Percentiles rank a stretch among this genome's conserved stretches.
Conservation (phyloP, 192 early-diverging fungal genomes). For the Podila minutissima region DNA sequence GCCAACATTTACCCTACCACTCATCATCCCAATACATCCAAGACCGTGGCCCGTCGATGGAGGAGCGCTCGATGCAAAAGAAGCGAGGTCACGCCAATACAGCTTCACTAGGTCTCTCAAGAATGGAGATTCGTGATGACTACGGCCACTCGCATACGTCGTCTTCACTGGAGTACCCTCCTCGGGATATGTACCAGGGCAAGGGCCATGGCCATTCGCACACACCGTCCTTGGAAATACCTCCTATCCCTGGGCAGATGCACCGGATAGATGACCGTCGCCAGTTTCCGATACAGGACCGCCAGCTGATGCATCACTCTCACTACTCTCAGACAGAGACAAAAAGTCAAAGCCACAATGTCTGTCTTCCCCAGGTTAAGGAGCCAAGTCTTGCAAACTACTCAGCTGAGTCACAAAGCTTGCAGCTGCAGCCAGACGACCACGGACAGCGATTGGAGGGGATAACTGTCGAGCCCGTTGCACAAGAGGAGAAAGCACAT, state of each 20-base stretch:
- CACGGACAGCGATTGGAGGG: neutral
- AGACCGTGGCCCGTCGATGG: neutral
- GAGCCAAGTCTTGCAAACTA: too few species aligned
- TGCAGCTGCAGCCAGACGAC: conserved; percentile 1
- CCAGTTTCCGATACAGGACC: neutral
- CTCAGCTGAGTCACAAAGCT: neutral
- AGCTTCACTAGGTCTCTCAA: conserved; percentile 15
- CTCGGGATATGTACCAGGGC: conserved; percentile 20
- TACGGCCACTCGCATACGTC: conserved; percentile 16
- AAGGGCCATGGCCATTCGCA: conserved; percentile 40
- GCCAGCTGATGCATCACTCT: too few species aligned
- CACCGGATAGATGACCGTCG: conserved; percentile 39
- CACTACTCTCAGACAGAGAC: neutral
- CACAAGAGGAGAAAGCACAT: neutral
- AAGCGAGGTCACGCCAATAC: conserved; percentile 22
- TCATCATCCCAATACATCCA: neutral
- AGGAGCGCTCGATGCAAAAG: conserved; percentile 5
- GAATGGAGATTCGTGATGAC: conserved; percentile 31
- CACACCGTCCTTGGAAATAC: conserved; percentile 46
- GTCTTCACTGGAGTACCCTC: conserved; percentile 20
- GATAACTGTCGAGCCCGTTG: neutral
- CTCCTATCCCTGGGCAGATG: conserved; percentile 37
- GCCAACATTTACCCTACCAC: neutral
- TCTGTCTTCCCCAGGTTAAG: too few species aligned
- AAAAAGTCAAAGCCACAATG: neutral